Conservation (phyloP, 768 basidiomycete genomes). For the Lentinula detonsa region DNA sequence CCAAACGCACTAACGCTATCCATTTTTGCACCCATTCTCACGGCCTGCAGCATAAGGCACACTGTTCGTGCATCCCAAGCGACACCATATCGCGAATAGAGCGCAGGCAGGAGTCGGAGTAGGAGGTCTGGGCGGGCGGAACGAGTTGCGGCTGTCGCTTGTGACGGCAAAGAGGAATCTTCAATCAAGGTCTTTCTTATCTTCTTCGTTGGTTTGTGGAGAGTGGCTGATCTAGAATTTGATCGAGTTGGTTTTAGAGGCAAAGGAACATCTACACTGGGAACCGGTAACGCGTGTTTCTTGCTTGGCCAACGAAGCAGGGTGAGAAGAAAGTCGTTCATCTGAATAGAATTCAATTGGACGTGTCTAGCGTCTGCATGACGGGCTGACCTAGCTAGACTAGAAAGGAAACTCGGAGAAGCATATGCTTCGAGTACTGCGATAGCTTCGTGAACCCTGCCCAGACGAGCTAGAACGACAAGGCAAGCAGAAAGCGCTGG, state of each 20-base stretch:
- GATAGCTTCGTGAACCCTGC: background rate
- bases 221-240: background rate
- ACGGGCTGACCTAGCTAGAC: background rate
- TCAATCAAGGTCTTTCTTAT: background rate
- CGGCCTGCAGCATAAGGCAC: constrained; percentile 4
- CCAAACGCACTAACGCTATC: background rate
- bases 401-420: background rate
- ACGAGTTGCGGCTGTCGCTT: background rate
- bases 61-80: background rate
- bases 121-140: constrained; percentile 3
- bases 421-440: background rate
- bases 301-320: constrained; percentile 4
- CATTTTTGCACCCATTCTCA: constrained; percentile 2
- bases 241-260: background rate
- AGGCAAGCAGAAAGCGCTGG: background rate
- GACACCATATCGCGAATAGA: background rate
- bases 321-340: constrained; percentile 1
- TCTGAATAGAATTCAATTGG: background rate
- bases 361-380: background rate
- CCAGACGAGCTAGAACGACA: background rate
- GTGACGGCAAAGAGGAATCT: background rate
- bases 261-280: background rate
- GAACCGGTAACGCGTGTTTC: background rate
- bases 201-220: background rate
- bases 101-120: background rate